These are phyloP conservation scores for Rhodomyrtus psidioides DNA, from an alignment of 441 rosid species.

Conservation along the genomic window DNA sequence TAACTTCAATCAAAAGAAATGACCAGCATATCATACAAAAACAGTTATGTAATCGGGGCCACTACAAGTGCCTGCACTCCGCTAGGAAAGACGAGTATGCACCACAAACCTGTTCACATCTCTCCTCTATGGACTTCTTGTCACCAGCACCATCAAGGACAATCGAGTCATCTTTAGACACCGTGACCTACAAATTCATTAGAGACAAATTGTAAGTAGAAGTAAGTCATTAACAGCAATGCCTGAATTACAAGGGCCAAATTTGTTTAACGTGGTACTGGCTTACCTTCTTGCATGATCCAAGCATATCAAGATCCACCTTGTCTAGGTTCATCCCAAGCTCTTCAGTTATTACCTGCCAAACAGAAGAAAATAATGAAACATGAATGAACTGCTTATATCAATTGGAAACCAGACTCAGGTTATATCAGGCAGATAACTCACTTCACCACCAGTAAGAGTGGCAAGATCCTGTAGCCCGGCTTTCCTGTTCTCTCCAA, in stretches of 20 bases:
- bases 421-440: conserved; percentile 1
- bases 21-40: background rate
- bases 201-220: background rate
- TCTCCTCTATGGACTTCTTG: conserved; percentile 67
- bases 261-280: background rate
- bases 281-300: conserved; percentile 72
- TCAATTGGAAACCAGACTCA: background rate
- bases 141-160: conserved; percentile 85
- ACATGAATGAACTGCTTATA: background rate
- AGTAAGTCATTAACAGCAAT: background rate
- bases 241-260: background rate
- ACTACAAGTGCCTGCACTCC: background rate
- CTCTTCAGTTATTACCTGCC: conserved; percentile 75
- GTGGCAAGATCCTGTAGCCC: conserved; percentile 69
- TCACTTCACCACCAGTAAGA: conserved; percentile 78
- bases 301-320: conserved; percentile 67
- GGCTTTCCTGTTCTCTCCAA: conserved; percentile 86
- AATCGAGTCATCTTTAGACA: conserved; percentile 81
- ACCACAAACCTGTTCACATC: conserved; percentile 66
- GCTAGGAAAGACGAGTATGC: background rate
- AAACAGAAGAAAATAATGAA: background rate
- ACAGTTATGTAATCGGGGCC: background rate
- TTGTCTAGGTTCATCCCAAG: conserved; percentile 83
- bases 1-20: background rate
- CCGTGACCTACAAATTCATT: conserved; percentile 33